Evolutionary conservation across 495 filamentous ascomycete species (phyloP), one percentile per base, ranked within the genome.

Genomic region (Astrothelium subdiscretum): DNA sequence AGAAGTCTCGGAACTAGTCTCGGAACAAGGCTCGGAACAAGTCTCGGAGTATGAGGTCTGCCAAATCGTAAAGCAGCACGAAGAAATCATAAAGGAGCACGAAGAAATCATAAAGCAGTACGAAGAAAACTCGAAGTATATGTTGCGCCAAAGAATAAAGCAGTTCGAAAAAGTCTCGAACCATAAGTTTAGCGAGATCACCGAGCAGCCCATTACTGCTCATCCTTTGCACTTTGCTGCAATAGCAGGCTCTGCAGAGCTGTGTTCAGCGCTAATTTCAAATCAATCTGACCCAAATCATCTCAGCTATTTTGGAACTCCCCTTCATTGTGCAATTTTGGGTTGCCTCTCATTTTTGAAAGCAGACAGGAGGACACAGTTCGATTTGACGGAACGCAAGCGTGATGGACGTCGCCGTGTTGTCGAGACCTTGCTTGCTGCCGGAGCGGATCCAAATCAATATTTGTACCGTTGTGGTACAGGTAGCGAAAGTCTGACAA

Each of bases 211-310:
- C 26, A 12, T 54, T 8, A n/a, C 48, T 4, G 24, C 48, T 15
- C n/a, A 29, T 54, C 63, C 62, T 15, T 32, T 71, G 22, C 69
- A 71, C 51, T 71, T 52, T 58, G 69, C 69, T 31, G 66, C 66
- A 12, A 18, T 43, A 3, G 35, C 66, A 26, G 60, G 11, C 12
- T 22, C 66, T 13, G 31, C 48, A 10, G 31, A 62, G 15, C 8
- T 61, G 18, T 71, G 65, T 51, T 38, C 38, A 1, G 64, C 57
- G 48, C 54, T 70, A 3, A 24, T 71, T 26, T 8, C 60, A 11
- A 38, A 59, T 18, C 54, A 65, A 2, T 58, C 40, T n/a, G 38
- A 40, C 52, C 59, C 70, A 2, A 52, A 68, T 43, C 48, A 68
- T 40, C n/a, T 31, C 38, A 66, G 59, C 60, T 1, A 20, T 5